Base-by-base conservation (phyloP, 495 filamentous ascomycete species). In the Penicillium coprophilum region DNA sequence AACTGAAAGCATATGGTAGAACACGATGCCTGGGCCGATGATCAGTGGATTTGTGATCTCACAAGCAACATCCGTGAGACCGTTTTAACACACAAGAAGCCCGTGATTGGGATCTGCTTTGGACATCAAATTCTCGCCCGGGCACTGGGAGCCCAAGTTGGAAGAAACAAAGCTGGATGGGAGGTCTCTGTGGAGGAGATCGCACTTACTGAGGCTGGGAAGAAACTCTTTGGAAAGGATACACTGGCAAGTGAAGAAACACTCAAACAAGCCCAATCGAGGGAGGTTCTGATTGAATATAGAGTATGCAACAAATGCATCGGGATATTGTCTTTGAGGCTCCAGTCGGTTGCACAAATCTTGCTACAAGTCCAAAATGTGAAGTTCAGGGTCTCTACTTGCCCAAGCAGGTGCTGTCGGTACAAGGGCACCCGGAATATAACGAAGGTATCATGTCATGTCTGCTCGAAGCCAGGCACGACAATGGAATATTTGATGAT, bases 341-440 rank as follows among this genome's bases (percentile, higher is more conserved):
- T 13, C 91, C 92, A 0, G 59, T 71, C 0, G 84, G 79, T n/a
- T 84, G 83, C 12, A 74, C 85, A 39, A 70, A 77, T 20, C 78
- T 96, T 0, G 91, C 85, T 6, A 78, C 75, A 39, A 88, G 85
- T 17, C 69, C 72, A 6, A 68, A 72, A 2, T 96, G 92, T 65
- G 62, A 72, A 12, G 79, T 92, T 6, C 92, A 97, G 60, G 88
- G 87, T 31, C 85, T 96, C 71, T 85, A 93, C 62, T 71, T 78
- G 20, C 82, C 84, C 15, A 68, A 71, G 10, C 71, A 75, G 6
- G 60, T 87, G 36, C 82, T 96, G 28, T 85, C 87, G 3, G 82
- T 96, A 5, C 92, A 97, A 68, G 92, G 90, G 2, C 92, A 97
- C 64, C 92, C 92, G 11, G 92, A 97, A 68, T 96, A 91, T 68